These are phyloP conservation scores for Cladosporium sp. DNA, from an alignment of 2,329 filamentous ascomycete species.

Conservation along the genomic window DNA sequence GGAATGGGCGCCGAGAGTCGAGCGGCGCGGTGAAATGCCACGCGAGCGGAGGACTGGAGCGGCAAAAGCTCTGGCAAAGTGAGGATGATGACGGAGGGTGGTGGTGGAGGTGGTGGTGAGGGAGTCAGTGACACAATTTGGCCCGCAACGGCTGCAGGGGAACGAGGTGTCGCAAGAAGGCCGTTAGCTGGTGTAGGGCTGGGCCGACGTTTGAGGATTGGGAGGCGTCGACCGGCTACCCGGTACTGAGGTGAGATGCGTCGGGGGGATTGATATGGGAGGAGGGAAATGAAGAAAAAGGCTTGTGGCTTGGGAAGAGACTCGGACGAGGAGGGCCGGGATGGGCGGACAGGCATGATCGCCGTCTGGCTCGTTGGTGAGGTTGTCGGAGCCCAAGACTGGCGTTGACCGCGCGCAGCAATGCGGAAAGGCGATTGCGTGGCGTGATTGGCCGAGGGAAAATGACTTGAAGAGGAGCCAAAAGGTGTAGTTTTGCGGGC, in stretches of 20 bases:
- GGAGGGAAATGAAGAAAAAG: constrained; percentile 10
- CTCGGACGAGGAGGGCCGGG: constrained; percentile 2
- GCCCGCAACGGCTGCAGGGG: constrained; percentile 12
- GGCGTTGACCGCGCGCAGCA: neutral
- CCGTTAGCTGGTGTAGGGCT: constrained; percentile 11
- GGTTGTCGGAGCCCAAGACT: constrained; percentile 13
- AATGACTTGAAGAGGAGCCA: constrained; percentile 13
- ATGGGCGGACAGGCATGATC: constrained; percentile 10
- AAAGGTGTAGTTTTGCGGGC: constrained; percentile 13
- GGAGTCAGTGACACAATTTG: constrained; percentile 9
- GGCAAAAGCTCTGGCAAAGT: neutral
- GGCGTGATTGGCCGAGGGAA: constrained; percentile 8
- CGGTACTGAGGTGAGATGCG: constrained; percentile 8
- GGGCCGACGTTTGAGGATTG: constrained; percentile 10
- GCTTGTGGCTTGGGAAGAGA: neutral
- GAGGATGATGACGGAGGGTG: constrained; percentile 4
- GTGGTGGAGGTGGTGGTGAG: constrained; percentile 4
- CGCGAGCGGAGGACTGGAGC: constrained; percentile 10
- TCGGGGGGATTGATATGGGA: constrained; percentile 3
- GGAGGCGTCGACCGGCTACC: constrained; percentile 14
- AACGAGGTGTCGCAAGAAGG: constrained; percentile 11
- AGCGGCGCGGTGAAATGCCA: constrained; percentile 10
- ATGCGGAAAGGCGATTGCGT: constrained; percentile 2
- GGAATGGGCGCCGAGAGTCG: constrained; percentile 12
- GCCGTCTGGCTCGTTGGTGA: constrained; percentile 10